Conservation (phyloP, 2,329 filamentous ascomycete genomes). For the Dactylellina leptospora region DNA sequence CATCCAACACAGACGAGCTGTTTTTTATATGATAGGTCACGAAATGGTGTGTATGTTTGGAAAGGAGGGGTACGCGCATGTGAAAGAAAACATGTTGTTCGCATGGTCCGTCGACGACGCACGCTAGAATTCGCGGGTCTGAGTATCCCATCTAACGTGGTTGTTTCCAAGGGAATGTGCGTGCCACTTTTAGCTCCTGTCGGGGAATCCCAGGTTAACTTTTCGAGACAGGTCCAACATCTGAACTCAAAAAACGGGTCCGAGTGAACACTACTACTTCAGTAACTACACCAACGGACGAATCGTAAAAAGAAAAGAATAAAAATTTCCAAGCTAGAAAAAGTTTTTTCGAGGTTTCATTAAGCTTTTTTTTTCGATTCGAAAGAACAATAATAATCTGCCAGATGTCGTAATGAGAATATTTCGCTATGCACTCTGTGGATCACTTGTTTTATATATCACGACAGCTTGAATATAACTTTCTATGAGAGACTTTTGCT, state of each 20-base stretch:
- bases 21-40: not conserved
- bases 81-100: conserved; percentile 4
- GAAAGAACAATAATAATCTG: not conserved
- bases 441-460: conserved; percentile 14
- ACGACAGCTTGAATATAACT: not conserved
- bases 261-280: too few species aligned
- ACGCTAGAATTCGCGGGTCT: too few species aligned
- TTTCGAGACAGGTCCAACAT: too few species aligned
- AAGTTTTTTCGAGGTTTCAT: not conserved
- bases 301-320: not conserved
- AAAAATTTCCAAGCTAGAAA: not conserved
- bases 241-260: too few species aligned
- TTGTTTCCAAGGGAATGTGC: not conserved
- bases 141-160: conserved; percentile 13
- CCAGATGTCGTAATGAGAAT: conserved; percentile 38
- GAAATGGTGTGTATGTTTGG: not conserved
- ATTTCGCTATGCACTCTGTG: conserved; percentile 38
- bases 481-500: conserved; percentile 40
- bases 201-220: too few species aligned
- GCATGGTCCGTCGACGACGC: not conserved
- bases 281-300: not conserved
- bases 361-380: conserved; percentile 2
- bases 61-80: not conserved
- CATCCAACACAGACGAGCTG: not conserved
- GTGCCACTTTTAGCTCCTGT: too few species aligned